Evolutionary conservation across 23 red algal species (phyloP), one percentile per base, ranked within the genome.

Genomic region (Gracilaria domingensis): DNA sequence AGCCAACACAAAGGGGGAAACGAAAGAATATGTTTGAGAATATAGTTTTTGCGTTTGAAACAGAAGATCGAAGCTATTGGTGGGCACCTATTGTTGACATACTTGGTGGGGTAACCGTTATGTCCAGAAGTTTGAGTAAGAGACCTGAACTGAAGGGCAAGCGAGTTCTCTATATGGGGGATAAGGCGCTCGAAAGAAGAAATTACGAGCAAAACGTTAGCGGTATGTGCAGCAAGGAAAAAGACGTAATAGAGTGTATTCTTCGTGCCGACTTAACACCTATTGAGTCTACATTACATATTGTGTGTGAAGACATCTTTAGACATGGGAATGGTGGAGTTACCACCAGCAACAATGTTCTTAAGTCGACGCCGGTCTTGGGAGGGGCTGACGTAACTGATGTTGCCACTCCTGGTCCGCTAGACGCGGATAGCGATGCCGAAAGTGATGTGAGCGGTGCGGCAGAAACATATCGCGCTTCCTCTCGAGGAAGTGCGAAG

Each of bases 1-100:
- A 83, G 20, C 58, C 40, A 8, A 33, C 76, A 35, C 32, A 76
- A 60, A 51, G 33, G 24, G 53, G 51, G 23, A 83, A 75, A 53
- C 77, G 89, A 14, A 84, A 77, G 67, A 83, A 73, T 48, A 39
- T 92, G 80, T 92, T 92, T 64, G 33, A 84, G 16, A 42, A 60
- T 56, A 74, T 82, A 34, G 64, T 65, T 0, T 84, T 92, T 35
- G 78, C 69, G 25, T 92, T 92, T 77, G 59, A 38, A 21, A 59
- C 42, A 50, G 75, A 84, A 60, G 67, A 65, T 64, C 89, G 89
- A 16, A 42, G 78, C n/a, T 26, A 37, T 55, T 60, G 65, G 48
- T 92, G 89, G 89, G 66, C 64, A 51, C 44, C 45, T 1, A 75
- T 92, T 45, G 47, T 92, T 5, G 87, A 90, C 20, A 26, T 40